Conservation (phyloP, 129 eudicot genomes). For the Mikania micrantha region DNA sequence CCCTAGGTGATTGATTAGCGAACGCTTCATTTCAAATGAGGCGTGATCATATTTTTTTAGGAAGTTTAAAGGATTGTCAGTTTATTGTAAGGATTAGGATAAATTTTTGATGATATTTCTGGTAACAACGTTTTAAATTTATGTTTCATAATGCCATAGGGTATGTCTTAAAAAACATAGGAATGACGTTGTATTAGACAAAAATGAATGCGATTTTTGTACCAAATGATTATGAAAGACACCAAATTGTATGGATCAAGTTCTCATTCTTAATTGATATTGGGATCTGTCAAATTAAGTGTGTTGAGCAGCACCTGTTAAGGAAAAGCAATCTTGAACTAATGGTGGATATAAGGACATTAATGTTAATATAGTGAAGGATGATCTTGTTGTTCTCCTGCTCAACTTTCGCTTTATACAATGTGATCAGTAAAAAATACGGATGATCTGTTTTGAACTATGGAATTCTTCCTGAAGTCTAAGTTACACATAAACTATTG, state of each 20-base stretch:
- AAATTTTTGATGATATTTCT: background rate
- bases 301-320: slow-evolving; percentile 12
- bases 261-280: background rate
- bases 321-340: background rate
- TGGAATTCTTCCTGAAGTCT: background rate
- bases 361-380: background rate
- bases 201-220: background rate
- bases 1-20: slow-evolving; percentile 19
- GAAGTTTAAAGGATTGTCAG: background rate
- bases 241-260: background rate
- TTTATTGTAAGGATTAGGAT: background rate
- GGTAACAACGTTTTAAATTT: background rate
- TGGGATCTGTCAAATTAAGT: background rate
- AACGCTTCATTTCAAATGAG: background rate
- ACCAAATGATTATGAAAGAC: background rate
- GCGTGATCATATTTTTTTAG: background rate
- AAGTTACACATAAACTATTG: too few relatives aligned
- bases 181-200: background rate
- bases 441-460: background rate
- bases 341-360: background rate
- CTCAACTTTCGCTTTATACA: background rate
- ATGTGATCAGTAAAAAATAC: background rate
- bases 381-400: background rate
- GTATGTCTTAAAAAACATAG: background rate
- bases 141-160: background rate